Conservation (phyloP, 495 filamentous ascomycete species). For the Lepidopterella palustris region DNA sequence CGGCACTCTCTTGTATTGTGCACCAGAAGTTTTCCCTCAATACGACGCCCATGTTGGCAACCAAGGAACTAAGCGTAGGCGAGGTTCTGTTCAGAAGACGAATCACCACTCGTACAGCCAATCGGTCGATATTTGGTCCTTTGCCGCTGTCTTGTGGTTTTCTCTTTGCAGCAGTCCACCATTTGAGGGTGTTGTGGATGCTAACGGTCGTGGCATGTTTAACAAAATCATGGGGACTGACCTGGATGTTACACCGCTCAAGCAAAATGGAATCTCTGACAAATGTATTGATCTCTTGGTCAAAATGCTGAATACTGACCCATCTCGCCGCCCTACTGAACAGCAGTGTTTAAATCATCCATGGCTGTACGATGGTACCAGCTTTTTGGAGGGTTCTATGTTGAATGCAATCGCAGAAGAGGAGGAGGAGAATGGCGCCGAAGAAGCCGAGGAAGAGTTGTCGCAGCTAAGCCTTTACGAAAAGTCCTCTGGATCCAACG, state of each 20-base stretch:
- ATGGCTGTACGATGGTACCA: constrained; percentile 53
- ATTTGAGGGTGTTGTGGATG: constrained; percentile 60
- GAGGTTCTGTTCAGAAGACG: constrained; percentile 45
- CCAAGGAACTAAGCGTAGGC: constrained; percentile 45
- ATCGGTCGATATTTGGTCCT: constrained; percentile 90
- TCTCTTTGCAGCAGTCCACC: constrained; percentile 68
- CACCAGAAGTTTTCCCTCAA: constrained; percentile 89
- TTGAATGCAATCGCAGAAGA: constrained; percentile 46
- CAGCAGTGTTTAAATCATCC: constrained; percentile 54
- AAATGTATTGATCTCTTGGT: constrained; percentile 64
- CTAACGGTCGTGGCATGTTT: constrained; percentile 59
- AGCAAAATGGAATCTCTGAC: constrained; percentile 50
- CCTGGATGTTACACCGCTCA: constrained; percentile 55
- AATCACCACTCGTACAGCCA: constrained; percentile 58
- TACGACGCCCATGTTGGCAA: constrained; percentile 41
- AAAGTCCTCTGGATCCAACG: constrained; percentile 16
- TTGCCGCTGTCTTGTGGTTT: constrained; percentile 84
- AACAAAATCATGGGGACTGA: constrained; percentile 71
- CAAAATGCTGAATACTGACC: constrained; percentile 67
- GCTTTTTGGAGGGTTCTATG: constrained; percentile 36
- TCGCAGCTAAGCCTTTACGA: constrained; percentile 64
- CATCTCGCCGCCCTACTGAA: constrained; percentile 61
- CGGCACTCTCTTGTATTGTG: constrained; percentile 90
- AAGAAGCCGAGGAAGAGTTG: constrained; percentile 49
- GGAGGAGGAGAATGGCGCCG: constrained; percentile 45